phyloP scores from a whole-genome alignment of 768 basidiomycete genomes.

The Macrocybe gigantea region DNA sequence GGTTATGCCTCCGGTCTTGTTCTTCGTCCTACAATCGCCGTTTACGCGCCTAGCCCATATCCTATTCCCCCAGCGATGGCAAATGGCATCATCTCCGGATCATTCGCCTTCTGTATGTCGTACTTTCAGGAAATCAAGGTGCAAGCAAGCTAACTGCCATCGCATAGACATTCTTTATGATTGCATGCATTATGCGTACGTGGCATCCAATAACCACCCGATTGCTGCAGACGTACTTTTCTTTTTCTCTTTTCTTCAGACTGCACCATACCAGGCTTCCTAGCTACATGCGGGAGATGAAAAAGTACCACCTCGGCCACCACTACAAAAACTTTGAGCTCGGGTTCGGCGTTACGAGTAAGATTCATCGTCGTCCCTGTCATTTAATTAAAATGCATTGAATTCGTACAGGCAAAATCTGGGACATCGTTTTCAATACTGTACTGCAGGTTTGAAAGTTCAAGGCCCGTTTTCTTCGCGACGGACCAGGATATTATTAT shows the following conservation, averaged over 20 bases:
- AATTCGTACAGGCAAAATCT: constrained; percentile 65
- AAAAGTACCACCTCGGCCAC: constrained; percentile 96
- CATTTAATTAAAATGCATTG: background rate
- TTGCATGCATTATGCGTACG: constrained; percentile 88
- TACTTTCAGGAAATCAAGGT: background rate
- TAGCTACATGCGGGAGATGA: constrained; percentile 84
- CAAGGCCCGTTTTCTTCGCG: background rate
- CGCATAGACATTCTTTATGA: constrained; percentile 74
- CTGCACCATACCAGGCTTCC: constrained; percentile 87
- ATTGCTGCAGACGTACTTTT: background rate
- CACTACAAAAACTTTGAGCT: constrained; percentile 99
- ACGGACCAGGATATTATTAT: too few relatives aligned
- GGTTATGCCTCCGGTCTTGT: constrained; percentile 93
- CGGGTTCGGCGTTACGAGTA: constrained; percentile 94
- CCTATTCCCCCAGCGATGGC: constrained; percentile 82
- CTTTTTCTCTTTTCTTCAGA: constrained; percentile 22
- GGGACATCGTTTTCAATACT: constrained; percentile 92
- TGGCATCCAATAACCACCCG: constrained; percentile 4
- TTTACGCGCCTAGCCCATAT: constrained; percentile 82
- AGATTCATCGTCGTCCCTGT: constrained; percentile 15
- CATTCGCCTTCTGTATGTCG: constrained; percentile 67
- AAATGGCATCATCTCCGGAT: constrained; percentile 87
- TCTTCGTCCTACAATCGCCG: constrained; percentile 69
- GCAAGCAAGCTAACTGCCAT: background rate
- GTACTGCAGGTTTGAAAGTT: constrained; percentile 51